A percentile compares a stretch with the other conserved stretches of the same genome.
Evolutionary conservation across 352 stramenopile species (phyloP).

Genomic region (Pythium monospermum): DNA sequence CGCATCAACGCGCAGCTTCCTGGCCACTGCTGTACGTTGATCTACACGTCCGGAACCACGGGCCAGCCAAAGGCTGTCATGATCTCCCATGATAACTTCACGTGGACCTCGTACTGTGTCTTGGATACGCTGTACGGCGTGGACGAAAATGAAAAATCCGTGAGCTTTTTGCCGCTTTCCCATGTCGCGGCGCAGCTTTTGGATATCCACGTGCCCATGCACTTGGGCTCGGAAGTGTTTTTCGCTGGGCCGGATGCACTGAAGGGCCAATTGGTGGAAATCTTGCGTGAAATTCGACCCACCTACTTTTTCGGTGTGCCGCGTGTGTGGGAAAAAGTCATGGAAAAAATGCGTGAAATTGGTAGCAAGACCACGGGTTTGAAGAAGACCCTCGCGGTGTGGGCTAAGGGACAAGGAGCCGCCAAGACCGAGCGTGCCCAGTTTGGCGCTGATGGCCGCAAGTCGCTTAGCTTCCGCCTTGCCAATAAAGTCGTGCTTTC

Average conservation of each 20-base stretch:
- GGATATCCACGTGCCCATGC: slow-evolving; percentile 71
- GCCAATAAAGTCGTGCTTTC: slow-evolving; percentile 79
- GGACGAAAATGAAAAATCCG: slow-evolving; percentile 45
- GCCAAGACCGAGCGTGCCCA: slow-evolving; percentile 59
- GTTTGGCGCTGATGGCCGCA: slow-evolving; percentile 48
- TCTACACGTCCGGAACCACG: slow-evolving; percentile 89
- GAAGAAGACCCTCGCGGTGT: slow-evolving; percentile 80
- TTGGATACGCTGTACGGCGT: slow-evolving; percentile 48
- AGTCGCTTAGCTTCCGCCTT: slow-evolving; percentile 67
- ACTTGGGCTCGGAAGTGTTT: slow-evolving; percentile 58
- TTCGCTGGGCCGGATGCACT: slow-evolving; percentile 73
- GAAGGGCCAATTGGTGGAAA: slow-evolving; percentile 58
- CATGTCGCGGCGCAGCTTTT: slow-evolving; percentile 77
- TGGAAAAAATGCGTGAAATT: slow-evolving; percentile 70
- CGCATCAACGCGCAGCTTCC: slow-evolving; percentile 45
- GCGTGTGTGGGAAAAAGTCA: slow-evolving; percentile 86
- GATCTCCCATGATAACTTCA: slow-evolving; percentile 76
- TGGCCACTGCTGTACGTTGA: slow-evolving; percentile 74
- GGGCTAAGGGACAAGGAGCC: slow-evolving; percentile 72
- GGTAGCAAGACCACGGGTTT: slow-evolving; percentile 55
- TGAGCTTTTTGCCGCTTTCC: slow-evolving; percentile 82
- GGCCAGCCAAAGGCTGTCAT: slow-evolving; percentile 64
- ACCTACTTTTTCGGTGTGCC: slow-evolving; percentile 84
- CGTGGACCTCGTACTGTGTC: slow-evolving; percentile 53
- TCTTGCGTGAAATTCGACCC: slow-evolving; percentile 56